Evolutionary conservation across 1,139 yeast species (phyloP).

Genomic region (Saccharomycopsis phalli): DNA sequence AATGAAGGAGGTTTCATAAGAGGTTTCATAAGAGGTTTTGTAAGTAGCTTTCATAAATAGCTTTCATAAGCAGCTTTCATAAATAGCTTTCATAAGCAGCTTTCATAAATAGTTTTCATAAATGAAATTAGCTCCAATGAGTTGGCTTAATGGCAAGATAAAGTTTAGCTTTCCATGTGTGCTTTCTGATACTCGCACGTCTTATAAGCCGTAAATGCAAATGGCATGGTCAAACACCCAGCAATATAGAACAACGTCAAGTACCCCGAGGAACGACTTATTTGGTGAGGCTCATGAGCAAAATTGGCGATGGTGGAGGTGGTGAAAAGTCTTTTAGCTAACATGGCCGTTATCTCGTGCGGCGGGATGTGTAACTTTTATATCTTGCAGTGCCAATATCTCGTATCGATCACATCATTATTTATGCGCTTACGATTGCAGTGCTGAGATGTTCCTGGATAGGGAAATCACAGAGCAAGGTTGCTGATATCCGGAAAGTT

Average conservation of each 20-base stretch:
- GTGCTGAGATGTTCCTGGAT: no score
- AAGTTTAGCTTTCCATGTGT: no score
- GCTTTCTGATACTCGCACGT: conserved; percentile 6
- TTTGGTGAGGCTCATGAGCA: background rate
- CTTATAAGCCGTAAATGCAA: conserved; percentile 20
- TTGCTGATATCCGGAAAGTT: no score
- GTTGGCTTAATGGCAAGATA: no score
- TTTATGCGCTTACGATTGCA: background rate
- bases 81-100: no score
- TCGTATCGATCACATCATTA: background rate
- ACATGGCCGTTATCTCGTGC: background rate
- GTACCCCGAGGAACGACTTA: background rate
- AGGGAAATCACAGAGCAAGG: no score
- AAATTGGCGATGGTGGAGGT: background rate
- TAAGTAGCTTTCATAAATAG: no score
- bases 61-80: no score
- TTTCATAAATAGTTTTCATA: no score
- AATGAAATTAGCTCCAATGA: no score
- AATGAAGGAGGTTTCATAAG: no score
- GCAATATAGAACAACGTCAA: conserved; percentile 13
- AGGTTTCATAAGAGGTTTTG: no score
- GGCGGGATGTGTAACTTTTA: background rate
- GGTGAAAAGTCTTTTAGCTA: conserved; percentile 3
- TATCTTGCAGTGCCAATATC: background rate
- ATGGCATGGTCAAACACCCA: conserved; percentile 19